Percentiles rank a stretch among this genome's conserved stretches.
phyloP scores from a whole-genome alignment of 768 basidiomycete species.

The Tephrocybe sp. region DNA sequence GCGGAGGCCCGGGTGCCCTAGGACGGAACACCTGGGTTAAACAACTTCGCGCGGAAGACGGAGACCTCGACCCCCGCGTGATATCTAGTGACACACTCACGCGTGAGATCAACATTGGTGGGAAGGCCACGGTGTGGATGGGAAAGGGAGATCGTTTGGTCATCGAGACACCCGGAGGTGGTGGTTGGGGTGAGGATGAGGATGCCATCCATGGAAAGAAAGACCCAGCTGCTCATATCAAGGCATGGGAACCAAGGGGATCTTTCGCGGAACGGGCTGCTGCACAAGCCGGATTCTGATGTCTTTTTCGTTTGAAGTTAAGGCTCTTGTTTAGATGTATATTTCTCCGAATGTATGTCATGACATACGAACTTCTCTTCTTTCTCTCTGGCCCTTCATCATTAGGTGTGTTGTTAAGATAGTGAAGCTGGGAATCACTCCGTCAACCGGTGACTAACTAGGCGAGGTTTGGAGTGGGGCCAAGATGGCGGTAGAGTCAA shows the following conservation, averaged over 20 bases:
- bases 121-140: constrained; percentile 86
- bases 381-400: too few species aligned
- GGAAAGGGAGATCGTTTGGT: constrained; percentile 80
- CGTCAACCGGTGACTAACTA: too few species aligned
- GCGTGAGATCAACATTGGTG: constrained; percentile 82
- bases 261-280: constrained; percentile 64
- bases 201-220: constrained; percentile 23
- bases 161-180: constrained; percentile 89
- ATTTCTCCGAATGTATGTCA: not conserved
- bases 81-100: constrained; percentile 21
- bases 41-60: constrained; percentile 59
- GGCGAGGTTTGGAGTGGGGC: too few species aligned
- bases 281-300: constrained; percentile 58
- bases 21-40: constrained; percentile 92
- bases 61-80: constrained; percentile 50
- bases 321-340: not conserved
- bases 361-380: not conserved
- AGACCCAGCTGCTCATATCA: constrained; percentile 28
- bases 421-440: too few species aligned
- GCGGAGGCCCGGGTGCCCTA: constrained; percentile 65
- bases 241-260: constrained; percentile 68
- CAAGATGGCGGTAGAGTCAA: too few species aligned
- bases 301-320: not conserved
- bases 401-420: too few species aligned
- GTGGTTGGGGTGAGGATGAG: constrained; percentile 69